Evolutionary conservation across 371 early-diverging fungal genomes (phyloP), one percentile per base, ranked within the genome.

Genomic region (Mucor velutinosus): DNA sequence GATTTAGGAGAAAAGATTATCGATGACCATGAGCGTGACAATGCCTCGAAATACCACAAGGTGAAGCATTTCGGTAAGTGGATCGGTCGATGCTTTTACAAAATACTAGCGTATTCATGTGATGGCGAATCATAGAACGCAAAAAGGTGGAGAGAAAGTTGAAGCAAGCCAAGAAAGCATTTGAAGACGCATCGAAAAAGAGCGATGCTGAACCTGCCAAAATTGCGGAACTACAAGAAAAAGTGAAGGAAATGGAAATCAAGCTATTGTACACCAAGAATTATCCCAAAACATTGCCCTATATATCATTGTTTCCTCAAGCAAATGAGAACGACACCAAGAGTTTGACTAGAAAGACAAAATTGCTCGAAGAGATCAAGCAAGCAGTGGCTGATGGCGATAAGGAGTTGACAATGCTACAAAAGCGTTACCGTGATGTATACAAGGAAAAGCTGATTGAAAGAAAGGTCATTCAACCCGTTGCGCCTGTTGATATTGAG

Each of bases 61-160:
- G 66, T 75, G 15, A 76, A 76, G 64, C 76, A 75, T 69, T 68
- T 82, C 47, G 82, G 82, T 82, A 82, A 60, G 62, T n/a, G 11
- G 62, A 25, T 11, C 1, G 12, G 23, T 17, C 30, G 2, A 15
- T 25, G n/a, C 0, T 55, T 25, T 17, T 19, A 17, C 35, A 11
- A 37, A 6, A 17, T 37, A 14, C n/a, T 30, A 27, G 14, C 0
- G 32, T 2, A 56, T 4, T 25, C 32, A 33, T 10, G 29, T 30
- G 8, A 21, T 21, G 4, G 3, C 1, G 7, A 33, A 33, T 8
- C 7, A 58, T 66, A 82, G 82, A 82, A 55, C 66, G 72, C 15
- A 82, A 75, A 70, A 82, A 82, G 70, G 69, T 66, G 3, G 45
- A 73, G 53, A 73, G 82, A 41, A 79, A 75, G 58, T 12, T 78